A percentile compares a stretch with the other conserved stretches of the same genome.
These are phyloP conservation scores for Cladosporium sp. DNA, from an alignment of 2,329 filamentous ascomycete genomes.

Conservation along the genomic window DNA sequence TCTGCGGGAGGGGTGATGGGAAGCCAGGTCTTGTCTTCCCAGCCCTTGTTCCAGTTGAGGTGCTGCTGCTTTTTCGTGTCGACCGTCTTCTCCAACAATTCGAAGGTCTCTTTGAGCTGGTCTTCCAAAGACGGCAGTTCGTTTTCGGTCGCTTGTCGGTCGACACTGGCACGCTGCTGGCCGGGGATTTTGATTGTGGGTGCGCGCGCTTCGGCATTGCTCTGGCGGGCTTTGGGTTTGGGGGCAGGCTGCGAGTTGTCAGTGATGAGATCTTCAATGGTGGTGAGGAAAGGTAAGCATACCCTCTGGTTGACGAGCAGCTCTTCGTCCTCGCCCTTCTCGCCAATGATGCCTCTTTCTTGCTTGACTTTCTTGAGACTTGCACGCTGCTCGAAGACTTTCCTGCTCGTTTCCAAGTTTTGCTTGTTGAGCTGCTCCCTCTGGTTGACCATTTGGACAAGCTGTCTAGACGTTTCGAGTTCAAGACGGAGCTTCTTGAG, in stretches of 20 bases:
- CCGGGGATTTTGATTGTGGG: conserved; percentile 37
- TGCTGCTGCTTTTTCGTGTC: conserved; percentile 85
- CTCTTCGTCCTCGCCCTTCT: conserved; percentile 90
- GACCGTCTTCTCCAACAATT: conserved; percentile 74
- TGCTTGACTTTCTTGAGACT: conserved; percentile 85
- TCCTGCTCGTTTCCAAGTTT: conserved; percentile 67
- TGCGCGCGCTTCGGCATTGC: conserved; percentile 64
- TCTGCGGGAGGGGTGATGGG: conserved; percentile 77
- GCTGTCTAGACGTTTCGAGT: conserved; percentile 79
- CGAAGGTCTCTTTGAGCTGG: conserved; percentile 74
- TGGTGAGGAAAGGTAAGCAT: conserved; percentile 32
- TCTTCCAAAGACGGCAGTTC: conserved; percentile 77
- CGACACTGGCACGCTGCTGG: conserved; percentile 47
- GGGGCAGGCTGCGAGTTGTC: conserved; percentile 31
- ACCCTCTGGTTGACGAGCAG: conserved; percentile 87
- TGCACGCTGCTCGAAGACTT: conserved; percentile 77
- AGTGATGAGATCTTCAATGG: conserved; percentile 14
- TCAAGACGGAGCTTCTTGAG: conserved; percentile 87
- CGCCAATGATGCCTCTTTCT: conserved; percentile 72
- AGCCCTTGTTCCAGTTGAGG: conserved; percentile 84
- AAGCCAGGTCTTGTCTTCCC: conserved; percentile 80
- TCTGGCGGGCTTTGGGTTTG: conserved; percentile 51
- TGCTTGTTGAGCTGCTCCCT: conserved; percentile 79
- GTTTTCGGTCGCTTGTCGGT: conserved; percentile 68
- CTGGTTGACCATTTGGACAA: conserved; percentile 72